These are phyloP conservation scores for Liriodendron chinense DNA, from an alignment of 164 flowering plant species.

Conservation along the genomic window DNA sequence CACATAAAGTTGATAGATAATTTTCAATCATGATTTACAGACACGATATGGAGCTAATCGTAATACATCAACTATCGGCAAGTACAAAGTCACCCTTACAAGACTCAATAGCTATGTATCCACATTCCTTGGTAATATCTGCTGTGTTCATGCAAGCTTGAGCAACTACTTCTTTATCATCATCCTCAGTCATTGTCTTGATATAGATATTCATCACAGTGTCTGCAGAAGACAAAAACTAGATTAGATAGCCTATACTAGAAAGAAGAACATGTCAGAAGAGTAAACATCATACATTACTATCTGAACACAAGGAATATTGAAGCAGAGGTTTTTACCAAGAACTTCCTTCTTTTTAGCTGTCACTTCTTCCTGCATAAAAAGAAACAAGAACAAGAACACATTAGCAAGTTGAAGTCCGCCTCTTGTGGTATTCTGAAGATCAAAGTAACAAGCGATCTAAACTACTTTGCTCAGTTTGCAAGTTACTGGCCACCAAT, in stretches of 20 bases:
- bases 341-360: conserved; percentile 61
- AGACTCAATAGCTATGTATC: conserved; percentile 63
- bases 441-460: neutral
- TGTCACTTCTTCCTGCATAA: conserved; percentile 72
- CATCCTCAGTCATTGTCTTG: conserved; percentile 85
- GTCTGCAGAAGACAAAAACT: conserved; percentile 41
- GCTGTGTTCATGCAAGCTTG: conserved; percentile 77
- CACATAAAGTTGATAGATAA: neutral
- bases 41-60: neutral
- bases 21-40: neutral
- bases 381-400: neutral
- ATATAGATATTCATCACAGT: conserved; percentile 70
- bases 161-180: conserved; percentile 98
- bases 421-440: neutral
- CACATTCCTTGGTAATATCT: conserved; percentile 76
- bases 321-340: conserved; percentile 40
- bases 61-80: neutral
- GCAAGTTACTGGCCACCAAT: no score
- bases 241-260: neutral
- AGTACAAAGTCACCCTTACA: conserved; percentile 42
- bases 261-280: neutral
- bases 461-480: no score
- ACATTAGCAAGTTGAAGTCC: neutral
- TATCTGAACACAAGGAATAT: neutral
- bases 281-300: neutral